Evolutionary conservation across 441 rosid genomes (phyloP), one percentile per base, ranked within the genome.

Genomic region (Sinapis alba): DNA sequence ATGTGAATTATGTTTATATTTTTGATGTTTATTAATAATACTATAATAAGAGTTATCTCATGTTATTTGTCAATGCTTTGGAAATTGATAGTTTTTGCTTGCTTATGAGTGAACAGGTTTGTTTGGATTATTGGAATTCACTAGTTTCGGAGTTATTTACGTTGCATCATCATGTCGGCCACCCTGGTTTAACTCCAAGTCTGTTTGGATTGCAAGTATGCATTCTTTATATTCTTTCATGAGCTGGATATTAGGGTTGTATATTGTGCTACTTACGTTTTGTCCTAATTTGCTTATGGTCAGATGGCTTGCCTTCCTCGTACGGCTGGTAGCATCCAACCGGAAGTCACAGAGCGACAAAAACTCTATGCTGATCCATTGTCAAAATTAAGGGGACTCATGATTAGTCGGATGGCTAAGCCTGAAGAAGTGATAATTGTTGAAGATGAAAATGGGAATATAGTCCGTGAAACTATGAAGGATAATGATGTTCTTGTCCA

Each of bases 371-470:
- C 91, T 62, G 82, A 76, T 66, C 92, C 97, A 15, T 84, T 91
- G 99, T 92, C 99, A 30, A 97, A 91, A 83, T 74, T 97, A 83
- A 87, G 99, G 80, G 85, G 91, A 88, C 90, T 97, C 65, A 94
- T 97, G 99, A 94, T 97, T 45, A 90, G 90, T 65, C 98, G 99
- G 21, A 97, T 97, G 99, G 99, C 99, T 24, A 97, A 97, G 86
- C 99, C 99, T 62, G 99, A 97, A 80, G 99, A 97, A 82, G 99
- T 97, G 79, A 80, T 97, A 45, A 90, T 97, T 59, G 99, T 97
- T 84, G 99, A 97, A 88, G 99, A 97, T 90, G 99, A 97, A 86
- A 97, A 97, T 83, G 99, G 99, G 18, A 97, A 97, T 80, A 94
- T 94, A 38, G 99, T 94, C 64, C 98, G 98, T 64, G 99, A 92